These are phyloP conservation scores for Stereum hirsutum DNA, from an alignment of 1,284 basidiomycete genomes.

Conservation along the genomic window DNA sequence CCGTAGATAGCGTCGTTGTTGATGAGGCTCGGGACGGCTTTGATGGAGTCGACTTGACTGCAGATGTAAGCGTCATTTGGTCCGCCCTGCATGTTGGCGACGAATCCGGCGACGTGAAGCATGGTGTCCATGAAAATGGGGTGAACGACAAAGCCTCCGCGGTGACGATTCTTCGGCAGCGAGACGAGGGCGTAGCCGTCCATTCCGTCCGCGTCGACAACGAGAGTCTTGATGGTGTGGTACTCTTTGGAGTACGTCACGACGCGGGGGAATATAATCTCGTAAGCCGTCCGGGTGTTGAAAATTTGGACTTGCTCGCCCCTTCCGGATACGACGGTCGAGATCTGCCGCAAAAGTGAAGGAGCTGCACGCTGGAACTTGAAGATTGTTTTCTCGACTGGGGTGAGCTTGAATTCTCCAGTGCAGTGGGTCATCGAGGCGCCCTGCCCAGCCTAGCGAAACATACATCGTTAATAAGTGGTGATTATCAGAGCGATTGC, in stretches of 20 bases:
- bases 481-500: conserved; percentile 35
- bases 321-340: background rate
- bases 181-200: conserved; percentile 42
- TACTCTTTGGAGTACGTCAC: conserved; percentile 56
- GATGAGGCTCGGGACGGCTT: conserved; percentile 31
- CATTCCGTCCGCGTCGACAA: conserved; percentile 35
- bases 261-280: conserved; percentile 57
- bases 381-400: conserved; percentile 20
- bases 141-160: conserved; percentile 31
- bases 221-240: conserved; percentile 45
- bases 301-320: conserved; percentile 34
- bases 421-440: too few species aligned
- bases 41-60: conserved; percentile 38
- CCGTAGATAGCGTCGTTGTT: conserved; percentile 33
- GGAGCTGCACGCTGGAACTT: background rate
- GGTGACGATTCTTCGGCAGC: conserved; percentile 25
- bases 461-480: too few species aligned
- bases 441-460: too few species aligned
- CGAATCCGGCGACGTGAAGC: conserved; percentile 59
- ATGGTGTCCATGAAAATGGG: conserved; percentile 60
- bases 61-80: conserved; percentile 55
- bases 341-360: background rate
- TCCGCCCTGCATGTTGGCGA: conserved; percentile 47
- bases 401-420: conserved; percentile 39
- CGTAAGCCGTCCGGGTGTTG: conserved; percentile 48